These are phyloP conservation scores for Russula virescens DNA, from an alignment of 768 basidiomycete species.

Conservation along the genomic window DNA sequence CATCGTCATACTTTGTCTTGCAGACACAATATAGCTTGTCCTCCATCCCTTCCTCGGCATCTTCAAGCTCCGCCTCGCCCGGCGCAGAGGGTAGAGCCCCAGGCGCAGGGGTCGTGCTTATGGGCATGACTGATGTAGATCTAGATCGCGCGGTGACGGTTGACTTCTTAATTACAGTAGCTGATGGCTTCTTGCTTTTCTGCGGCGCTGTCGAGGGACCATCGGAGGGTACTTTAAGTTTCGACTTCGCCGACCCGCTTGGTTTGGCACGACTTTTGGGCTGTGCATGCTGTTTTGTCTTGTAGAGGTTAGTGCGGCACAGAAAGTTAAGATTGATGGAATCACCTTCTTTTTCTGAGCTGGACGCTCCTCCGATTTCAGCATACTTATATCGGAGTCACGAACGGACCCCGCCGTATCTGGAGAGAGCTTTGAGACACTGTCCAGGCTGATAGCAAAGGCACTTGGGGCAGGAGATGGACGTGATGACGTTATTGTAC, in stretches of 20 bases:
- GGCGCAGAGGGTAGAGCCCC: conserved; percentile 27
- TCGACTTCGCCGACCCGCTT: conserved; percentile 26
- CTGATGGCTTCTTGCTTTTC: conserved; percentile 29
- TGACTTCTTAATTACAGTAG: conserved; percentile 27
- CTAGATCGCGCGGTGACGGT: conserved; percentile 50
- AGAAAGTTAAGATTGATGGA: neutral
- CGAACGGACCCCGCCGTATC: neutral
- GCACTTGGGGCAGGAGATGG: conserved; percentile 18
- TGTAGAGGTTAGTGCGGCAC: neutral
- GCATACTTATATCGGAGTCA: conserved; percentile 7
- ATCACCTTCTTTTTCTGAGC: conserved; percentile 28
- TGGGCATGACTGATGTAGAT: conserved; percentile 65
- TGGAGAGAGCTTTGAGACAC: conserved; percentile 53
- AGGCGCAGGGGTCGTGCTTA: conserved; percentile 22
- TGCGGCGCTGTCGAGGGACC: conserved; percentile 17
- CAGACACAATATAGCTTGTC: conserved; percentile 86
- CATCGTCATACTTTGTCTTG: conserved; percentile 81
- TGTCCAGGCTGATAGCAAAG: conserved; percentile 33
- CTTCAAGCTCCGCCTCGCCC: conserved; percentile 32
- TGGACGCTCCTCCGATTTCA: conserved; percentile 22
- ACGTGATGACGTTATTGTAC: conserved; percentile 12
- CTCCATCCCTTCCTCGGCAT: conserved; percentile 41
- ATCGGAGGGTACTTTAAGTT: conserved; percentile 28
- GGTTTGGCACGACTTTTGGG: conserved; percentile 33
- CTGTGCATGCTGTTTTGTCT: conserved; percentile 26